Conservation (phyloP, 108 stramenopile genomes). For the Chaetoceros muelleri region DNA sequence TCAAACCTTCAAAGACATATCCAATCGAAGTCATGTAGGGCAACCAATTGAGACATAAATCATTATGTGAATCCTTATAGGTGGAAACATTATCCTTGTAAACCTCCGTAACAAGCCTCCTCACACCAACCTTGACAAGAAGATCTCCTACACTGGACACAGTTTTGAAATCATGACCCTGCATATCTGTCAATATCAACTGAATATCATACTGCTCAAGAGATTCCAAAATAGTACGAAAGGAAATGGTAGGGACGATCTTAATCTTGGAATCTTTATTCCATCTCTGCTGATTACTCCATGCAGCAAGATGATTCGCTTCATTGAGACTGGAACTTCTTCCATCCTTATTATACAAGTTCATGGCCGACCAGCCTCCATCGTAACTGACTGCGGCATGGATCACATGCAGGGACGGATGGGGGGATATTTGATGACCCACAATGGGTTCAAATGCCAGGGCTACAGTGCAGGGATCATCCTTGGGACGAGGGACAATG, state of each 20-base stretch:
- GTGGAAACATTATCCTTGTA: slow-evolving; percentile 6
- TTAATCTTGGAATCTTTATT: slow-evolving; percentile 8
- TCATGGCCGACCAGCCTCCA: background rate
- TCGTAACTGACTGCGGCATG: slow-evolving; percentile 2
- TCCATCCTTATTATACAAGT: background rate
- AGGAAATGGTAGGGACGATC: slow-evolving; percentile 6
- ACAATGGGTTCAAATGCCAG: slow-evolving; percentile 13
- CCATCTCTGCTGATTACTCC: too few species aligned
- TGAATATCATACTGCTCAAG: slow-evolving; percentile 1
- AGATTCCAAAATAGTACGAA: slow-evolving; percentile 3
- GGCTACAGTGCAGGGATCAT: slow-evolving; percentile 7
- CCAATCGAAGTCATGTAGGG: slow-evolving; percentile 11
- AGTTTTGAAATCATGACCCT: slow-evolving; percentile 11
- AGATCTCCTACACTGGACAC: background rate
- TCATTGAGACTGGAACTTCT: slow-evolving; percentile 3
- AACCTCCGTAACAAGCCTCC: slow-evolving; percentile 4
- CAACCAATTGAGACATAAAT: slow-evolving; percentile 13
- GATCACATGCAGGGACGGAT: slow-evolving; percentile 9
- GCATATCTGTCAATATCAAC: slow-evolving; percentile 11
- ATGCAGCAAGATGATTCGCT: background rate
- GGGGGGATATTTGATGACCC: background rate
- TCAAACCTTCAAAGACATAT: slow-evolving; percentile 1
- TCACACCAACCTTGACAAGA: background rate
- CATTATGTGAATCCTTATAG: slow-evolving; percentile 3
- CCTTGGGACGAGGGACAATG: slow-evolving; percentile 4